These are phyloP conservation scores for Hyparrhenia diplandra DNA, from an alignment of 176 grass and related monocot species.

Conservation along the genomic window DNA sequence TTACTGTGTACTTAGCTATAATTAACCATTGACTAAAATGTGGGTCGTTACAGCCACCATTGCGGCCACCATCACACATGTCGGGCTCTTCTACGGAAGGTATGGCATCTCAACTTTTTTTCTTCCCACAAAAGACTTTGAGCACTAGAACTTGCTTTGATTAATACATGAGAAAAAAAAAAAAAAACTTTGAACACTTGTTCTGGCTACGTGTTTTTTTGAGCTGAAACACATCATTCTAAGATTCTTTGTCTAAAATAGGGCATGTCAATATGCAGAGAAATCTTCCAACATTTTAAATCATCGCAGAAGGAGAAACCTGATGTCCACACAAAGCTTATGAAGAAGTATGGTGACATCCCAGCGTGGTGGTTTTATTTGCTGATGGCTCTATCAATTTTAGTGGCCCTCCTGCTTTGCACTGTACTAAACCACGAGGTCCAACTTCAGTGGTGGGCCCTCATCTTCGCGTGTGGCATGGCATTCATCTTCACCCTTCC, in stretches of 20 bases:
- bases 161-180: no score
- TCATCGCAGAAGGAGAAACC: conserved; percentile 40
- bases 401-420: conserved; percentile 54
- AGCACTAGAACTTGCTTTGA: no score
- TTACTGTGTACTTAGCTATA: no score
- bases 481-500: conserved; percentile 82
- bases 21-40: no score
- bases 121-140: no score
- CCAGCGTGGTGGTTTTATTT: conserved; percentile 82
- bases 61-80: conserved; percentile 56
- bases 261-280: conserved; percentile 20
- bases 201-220: no score
- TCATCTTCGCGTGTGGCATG: conserved; percentile 71
- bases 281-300: conserved; percentile 57
- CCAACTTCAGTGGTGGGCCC: conserved; percentile 78
- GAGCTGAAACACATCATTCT: no score
- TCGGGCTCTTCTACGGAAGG: conserved; percentile 62
- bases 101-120: no score
- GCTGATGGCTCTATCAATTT: conserved; percentile 32
- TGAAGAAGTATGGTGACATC: conserved; percentile 68
- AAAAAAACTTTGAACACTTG: no score
- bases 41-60: no score
- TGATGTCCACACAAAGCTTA: conserved; percentile 72
- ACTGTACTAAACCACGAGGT: conserved; percentile 60
- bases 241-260: conserved; percentile 9